These are phyloP conservation scores for Aureobasidium pullulans DNA, from an alignment of 2,329 filamentous ascomycete genomes.

Conservation along the genomic window DNA sequence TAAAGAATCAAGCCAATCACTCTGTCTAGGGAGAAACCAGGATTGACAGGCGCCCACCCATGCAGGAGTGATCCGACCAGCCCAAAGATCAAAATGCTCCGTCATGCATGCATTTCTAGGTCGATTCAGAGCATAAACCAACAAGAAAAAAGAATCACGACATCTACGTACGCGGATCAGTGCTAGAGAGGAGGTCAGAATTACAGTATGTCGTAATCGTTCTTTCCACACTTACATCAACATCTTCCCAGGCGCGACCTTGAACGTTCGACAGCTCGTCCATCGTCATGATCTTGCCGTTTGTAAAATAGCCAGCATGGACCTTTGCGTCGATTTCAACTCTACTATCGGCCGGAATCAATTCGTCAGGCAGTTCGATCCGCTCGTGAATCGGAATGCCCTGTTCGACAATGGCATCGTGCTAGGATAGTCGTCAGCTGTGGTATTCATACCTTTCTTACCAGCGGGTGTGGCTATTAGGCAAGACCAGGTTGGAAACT, in stretches of 20 bases:
- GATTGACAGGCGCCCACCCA: neutral
- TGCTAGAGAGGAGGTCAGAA: neutral
- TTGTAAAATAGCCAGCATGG: conserved; percentile 81
- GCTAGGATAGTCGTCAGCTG: conserved; percentile 63
- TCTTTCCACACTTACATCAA: conserved; percentile 31
- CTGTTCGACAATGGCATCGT: conserved; percentile 79
- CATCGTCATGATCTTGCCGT: conserved; percentile 79
- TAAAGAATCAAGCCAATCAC: neutral
- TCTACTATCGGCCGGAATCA: conserved; percentile 88
- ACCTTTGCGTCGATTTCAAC: conserved; percentile 99
- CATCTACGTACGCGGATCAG: neutral
- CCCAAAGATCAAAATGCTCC: neutral
- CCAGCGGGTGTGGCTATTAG: neutral
- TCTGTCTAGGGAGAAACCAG: neutral
- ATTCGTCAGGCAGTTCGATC: conserved; percentile 83
- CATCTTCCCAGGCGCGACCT: conserved; percentile 82
- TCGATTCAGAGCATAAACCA: neutral
- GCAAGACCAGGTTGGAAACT: neutral
- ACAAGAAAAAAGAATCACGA: neutral
- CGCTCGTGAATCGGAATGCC: conserved; percentile 84
- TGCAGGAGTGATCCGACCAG: neutral
- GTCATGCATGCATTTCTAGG: neutral
- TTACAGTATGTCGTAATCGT: neutral
- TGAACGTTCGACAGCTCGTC: conserved; percentile 80
- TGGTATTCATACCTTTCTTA: conserved; percentile 5